Evolutionary conservation across 2,329 filamentous ascomycete species (phyloP), one percentile per base, ranked within the genome.

Genomic region (Hirsutella thompsonii): DNA sequence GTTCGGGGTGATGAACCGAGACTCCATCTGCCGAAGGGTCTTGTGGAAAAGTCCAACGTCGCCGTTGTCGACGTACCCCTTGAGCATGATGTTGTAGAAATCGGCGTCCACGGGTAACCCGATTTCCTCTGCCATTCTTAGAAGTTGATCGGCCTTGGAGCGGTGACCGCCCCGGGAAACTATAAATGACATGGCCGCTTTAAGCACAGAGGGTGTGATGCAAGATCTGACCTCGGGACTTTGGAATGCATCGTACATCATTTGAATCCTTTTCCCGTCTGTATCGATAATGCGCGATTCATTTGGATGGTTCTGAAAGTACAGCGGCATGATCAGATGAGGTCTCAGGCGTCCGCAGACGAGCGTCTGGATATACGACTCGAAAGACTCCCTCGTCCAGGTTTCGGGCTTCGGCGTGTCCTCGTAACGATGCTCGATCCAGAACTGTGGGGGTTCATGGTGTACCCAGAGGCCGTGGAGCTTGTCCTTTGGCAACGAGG

Each of bases 21-120:
- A 40, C 20, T 55, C 44, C 69, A 74, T 72, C 43, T 59, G 54
- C 14, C 52, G 47, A 14, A 72, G 48, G 2, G 61, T 55, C 3
- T 47, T 47, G 42, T 63, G 52, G 49, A 73, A 74, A 46, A 60
- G 63, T 20, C 45, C 52, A 26, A 53, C 52, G 46, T 73, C 62
- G 29, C 57, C 58, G 29, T 59, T 58, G 38, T 58, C 52, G 9
- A 61, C 61, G 35, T 63, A 59, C 3, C 62, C 57, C 13, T 58
- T 56, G 13, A 71, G 60, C 46, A 74, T 53, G 39, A 69, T 58
- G 50, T 74, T 72, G 58, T 64, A 72, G 5, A 64, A 56, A 28
- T 64, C 61, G 2, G 63, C 63, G 45, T 71, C 67, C 48, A 69
- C 55, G 5, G 56, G 59, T n/a, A 69, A 46, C 1, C 60, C 59